Evolutionary conservation across 2,329 filamentous ascomycete genomes (phyloP), one percentile per base, ranked within the genome.

Genomic region (Aureobasidium vineae): DNA sequence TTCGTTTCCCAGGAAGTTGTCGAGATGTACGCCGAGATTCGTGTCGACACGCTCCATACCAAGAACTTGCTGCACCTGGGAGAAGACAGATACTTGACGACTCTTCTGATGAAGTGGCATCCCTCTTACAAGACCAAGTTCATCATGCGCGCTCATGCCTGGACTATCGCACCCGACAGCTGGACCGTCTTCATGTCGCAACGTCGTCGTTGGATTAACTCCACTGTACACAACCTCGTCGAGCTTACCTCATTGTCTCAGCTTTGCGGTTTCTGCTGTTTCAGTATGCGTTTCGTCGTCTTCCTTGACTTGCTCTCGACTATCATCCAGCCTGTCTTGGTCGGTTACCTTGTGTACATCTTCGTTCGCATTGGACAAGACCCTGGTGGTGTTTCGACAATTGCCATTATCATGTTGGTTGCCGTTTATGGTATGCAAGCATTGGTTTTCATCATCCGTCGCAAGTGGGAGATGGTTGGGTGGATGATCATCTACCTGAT

Each of bases 401-500:
- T 90, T 0, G 89, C 95, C 0, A 96, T 99, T 76, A 86, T 99
- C 75, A 83, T 99, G 57, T 85, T 99, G 11, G 95, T 86, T 73
- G 94, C 90, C n/a, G 95, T 99, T 73, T 99, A 98, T 77, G 95
- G 95, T 86, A 81, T 99, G 16, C 95, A 99, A 75, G 94, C 91
- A 50, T 88, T 98, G 75, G 97, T 99, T 77, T 99, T 99, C 82
- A 97, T 98, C 73, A 75, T 97, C 66, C 90, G 92, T 67, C 90
- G 94, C 74, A 97, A 97, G 81, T 99, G 95, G 95, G 94, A 99
- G 77, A 98, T 98, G 94, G 90, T 99, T 72, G 95, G 94, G 41
- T 99, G 95, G 95, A 97, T 99, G 92, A 83, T 99, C 71, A 87
- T 99, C 69, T 99, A 99, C 78, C 86, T 99, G 68, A 70, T 95